Conservation (phyloP, 2,329 filamentous ascomycete species). For the Xylaria sp. region DNA sequence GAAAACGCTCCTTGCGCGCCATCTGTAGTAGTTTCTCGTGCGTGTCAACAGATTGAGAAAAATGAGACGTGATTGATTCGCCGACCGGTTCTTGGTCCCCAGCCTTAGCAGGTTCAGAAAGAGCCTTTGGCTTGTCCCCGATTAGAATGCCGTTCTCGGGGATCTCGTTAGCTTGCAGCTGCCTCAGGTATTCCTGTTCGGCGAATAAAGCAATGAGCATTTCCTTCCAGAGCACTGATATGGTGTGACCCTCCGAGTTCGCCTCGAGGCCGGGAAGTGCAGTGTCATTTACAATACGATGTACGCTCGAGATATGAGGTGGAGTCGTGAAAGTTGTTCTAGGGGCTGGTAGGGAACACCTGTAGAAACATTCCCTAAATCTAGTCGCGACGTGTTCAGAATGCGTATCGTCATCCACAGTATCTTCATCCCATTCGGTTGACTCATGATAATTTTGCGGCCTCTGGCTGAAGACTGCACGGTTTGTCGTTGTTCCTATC, state of each 20-base stretch:
- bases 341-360: background rate
- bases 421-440: background rate
- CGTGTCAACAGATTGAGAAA: background rate
- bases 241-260: background rate
- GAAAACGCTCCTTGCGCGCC: background rate
- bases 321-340: background rate
- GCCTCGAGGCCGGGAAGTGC: background rate
- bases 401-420: background rate
- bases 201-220: background rate
- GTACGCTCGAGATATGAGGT: background rate
- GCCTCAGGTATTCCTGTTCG: background rate
- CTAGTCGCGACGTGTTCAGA: background rate
- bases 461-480: background rate
- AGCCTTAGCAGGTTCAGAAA: background rate
- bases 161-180: background rate
- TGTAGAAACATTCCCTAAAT: background rate
- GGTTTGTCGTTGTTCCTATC: background rate
- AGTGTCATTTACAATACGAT: background rate
- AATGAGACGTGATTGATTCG: background rate
- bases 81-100: background rate
- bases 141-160: background rate
- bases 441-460: background rate
- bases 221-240: background rate
- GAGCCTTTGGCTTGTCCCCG: too few relatives aligned
- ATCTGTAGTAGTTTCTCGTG: background rate